A percentile compares a stretch with the other conserved stretches of the same genome.
phyloP scores from a whole-genome alignment of 768 basidiomycete genomes.

The Tylopilus felleus region DNA sequence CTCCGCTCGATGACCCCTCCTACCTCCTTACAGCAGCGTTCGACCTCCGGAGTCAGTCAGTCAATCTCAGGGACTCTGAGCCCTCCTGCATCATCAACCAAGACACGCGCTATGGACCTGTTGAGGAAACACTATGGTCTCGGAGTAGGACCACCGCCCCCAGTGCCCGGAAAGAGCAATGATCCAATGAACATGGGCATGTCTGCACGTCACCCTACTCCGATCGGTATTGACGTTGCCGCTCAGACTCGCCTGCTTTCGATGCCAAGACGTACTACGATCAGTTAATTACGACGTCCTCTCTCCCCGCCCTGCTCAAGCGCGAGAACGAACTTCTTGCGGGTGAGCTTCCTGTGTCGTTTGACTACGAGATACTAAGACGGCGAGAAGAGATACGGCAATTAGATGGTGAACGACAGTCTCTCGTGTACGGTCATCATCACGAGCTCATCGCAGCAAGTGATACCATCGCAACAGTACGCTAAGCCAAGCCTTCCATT shows the following conservation, averaged over 20 bases:
- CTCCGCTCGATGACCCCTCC: conserved; percentile 41
- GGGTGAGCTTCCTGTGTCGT: conserved; percentile 38
- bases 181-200: conserved; percentile 84
- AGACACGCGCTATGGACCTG: conserved; percentile 68
- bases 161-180: conserved; percentile 49
- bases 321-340: conserved; percentile 78
- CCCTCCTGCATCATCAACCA: conserved; percentile 35
- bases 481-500: conserved; percentile 19
- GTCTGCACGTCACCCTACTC: conserved; percentile 15
- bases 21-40: conserved; percentile 15
- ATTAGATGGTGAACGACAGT: conserved; percentile 84
- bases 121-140: conserved; percentile 86
- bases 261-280: conserved; percentile 84
- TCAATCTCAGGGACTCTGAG: conserved; percentile 22
- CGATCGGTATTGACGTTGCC: conserved; percentile 1
- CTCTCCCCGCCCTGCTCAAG: conserved; percentile 69
- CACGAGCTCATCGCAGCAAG: conserved; percentile 93
- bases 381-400: conserved; percentile 69
- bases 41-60: conserved; percentile 18
- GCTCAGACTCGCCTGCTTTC: conserved; percentile 72
- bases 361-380: conserved; percentile 2
- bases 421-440: conserved; percentile 92
- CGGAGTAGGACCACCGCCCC: conserved; percentile 67
- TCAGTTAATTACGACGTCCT: conserved; percentile 78
- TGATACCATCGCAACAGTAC: conserved; percentile 83